These are phyloP conservation scores for Spongospora subterranea DNA, from an alignment of 208 protist genomes.

Conservation along the genomic window DNA sequence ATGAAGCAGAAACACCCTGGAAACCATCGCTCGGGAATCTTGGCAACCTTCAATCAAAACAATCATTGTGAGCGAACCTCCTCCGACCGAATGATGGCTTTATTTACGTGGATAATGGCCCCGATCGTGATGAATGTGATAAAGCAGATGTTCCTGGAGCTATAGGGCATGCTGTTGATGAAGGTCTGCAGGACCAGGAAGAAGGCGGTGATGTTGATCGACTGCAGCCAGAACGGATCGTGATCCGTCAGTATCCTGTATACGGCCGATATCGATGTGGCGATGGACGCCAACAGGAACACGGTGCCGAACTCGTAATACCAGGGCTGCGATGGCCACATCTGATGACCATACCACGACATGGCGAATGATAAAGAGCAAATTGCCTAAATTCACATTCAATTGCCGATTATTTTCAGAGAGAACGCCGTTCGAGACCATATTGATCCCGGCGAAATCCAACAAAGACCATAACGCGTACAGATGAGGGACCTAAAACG, in stretches of 20 bases:
- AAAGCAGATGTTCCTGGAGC: conserved; percentile 28
- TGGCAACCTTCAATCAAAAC: background rate
- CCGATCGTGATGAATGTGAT: conserved; percentile 21
- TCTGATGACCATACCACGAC: background rate
- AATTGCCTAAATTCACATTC: background rate
- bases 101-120: conserved; percentile 16
- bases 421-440: background rate
- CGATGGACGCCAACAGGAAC: background rate
- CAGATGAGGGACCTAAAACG: background rate
- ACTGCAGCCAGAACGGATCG: conserved; percentile 28
- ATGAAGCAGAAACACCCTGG: conserved; percentile 35
- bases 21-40: conserved; percentile 48
- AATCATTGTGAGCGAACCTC: background rate
- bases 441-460: conserved; percentile 45
- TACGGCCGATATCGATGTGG: background rate
- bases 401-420: background rate
- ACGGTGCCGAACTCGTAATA: conserved; percentile 24
- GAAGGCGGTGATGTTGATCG: background rate
- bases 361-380: conserved; percentile 46
- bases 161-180: background rate
- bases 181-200: conserved; percentile 1
- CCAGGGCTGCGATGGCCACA: background rate
- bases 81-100: background rate
- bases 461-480: conserved; percentile 6
- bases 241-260: conserved; percentile 26